Evolutionary conservation across 139 green algal genomes (phyloP).

Genomic region (Volvox africanus): DNA sequence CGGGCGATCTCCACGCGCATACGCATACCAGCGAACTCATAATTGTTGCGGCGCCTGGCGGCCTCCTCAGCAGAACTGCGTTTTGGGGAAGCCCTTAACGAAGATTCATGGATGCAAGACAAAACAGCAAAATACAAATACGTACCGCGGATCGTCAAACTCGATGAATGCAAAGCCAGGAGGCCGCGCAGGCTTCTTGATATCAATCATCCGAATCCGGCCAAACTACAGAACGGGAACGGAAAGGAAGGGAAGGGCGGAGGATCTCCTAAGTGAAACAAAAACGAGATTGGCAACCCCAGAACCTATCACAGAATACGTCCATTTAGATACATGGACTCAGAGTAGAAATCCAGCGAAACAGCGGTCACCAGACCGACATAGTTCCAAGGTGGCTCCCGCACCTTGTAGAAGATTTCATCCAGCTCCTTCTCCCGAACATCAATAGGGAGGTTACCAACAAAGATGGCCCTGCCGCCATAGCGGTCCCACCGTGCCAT

Average conservation of each 20-base stretch:
- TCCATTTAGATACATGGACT: too few species aligned
- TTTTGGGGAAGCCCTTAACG: neutral
- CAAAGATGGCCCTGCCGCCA: slow-evolving; percentile 68
- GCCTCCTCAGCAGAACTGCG: slow-evolving; percentile 73
- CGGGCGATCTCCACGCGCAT: slow-evolving; percentile 71
- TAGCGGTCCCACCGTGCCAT: slow-evolving; percentile 41
- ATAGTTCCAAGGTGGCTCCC: neutral
- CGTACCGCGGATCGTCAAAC: slow-evolving; percentile 79
- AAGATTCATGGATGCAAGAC: neutral
- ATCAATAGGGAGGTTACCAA: slow-evolving; percentile 92
- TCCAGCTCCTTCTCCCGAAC: slow-evolving; percentile 89
- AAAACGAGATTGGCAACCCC: too few species aligned
- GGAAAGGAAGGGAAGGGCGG: neutral
- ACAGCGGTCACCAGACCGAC: neutral
- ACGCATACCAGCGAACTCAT: slow-evolving; percentile 85
- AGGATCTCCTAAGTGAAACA: neutral
- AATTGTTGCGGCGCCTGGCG: slow-evolving; percentile 84
- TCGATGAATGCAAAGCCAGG: slow-evolving; percentile 93
- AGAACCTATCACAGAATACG: too few species aligned
- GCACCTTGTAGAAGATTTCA: slow-evolving; percentile 87
- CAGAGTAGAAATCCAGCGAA: neutral
- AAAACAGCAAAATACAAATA: neutral
- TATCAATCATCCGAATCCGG: slow-evolving; percentile 83
- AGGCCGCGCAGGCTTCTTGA: slow-evolving; percentile 87
- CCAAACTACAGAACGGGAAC: slow-evolving; percentile 74